Evolutionary conservation across 306 rosid genomes (phyloP).

Genomic region (Macrotyloma uniflorum): DNA sequence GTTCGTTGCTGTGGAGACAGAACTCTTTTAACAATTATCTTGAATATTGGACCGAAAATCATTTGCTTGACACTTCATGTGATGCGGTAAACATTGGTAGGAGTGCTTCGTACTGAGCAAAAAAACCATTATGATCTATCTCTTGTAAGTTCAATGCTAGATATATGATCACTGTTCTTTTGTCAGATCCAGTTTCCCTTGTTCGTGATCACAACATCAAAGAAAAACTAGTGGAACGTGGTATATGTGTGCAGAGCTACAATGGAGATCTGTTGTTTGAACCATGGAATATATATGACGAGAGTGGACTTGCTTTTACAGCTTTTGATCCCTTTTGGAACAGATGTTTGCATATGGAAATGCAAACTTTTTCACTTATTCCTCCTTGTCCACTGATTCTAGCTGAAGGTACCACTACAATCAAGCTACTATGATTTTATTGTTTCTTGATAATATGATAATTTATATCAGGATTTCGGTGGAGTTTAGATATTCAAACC

Average conservation of each 20-base stretch:
- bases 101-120: neutral
- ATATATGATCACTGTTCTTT: neutral
- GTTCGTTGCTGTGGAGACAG: neutral
- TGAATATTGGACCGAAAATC: no score
- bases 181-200: slow-evolving; percentile 34
- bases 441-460: neutral
- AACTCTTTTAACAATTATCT: neutral
- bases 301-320: slow-evolving; percentile 22
- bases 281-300: slow-evolving; percentile 8
- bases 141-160: neutral
- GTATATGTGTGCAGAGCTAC: neutral
- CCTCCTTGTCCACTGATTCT: neutral
- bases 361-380: neutral
- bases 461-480: neutral
- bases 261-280: slow-evolving; percentile 20
- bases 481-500: neutral
- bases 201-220: slow-evolving; percentile 38
- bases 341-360: slow-evolving; percentile 31
- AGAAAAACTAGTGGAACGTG: slow-evolving; percentile 14
- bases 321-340: slow-evolving; percentile 33
- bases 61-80: neutral
- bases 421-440: neutral
- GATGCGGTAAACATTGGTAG: neutral
- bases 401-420: neutral
- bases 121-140: neutral